Base-by-base conservation (phyloP, 1,284 basidiomycete genomes). In the Cutaneotrichosporon sp. region DNA sequence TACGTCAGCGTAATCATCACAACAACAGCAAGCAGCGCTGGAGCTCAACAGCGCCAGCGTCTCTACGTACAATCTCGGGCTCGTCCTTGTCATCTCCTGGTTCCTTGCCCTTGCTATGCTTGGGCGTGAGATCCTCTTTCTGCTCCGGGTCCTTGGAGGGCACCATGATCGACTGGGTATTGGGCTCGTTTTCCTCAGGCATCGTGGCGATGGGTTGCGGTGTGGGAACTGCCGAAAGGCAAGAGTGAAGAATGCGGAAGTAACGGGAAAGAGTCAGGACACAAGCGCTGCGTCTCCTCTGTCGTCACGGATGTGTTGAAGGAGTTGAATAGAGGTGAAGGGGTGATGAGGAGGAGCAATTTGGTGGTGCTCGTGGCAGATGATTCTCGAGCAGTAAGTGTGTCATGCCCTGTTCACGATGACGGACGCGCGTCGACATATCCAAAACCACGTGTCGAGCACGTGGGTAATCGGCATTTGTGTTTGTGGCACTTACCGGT, bases 1-100 rank as follows among this genome's bases (percentile, higher is more conserved):
- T 14, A 12, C 3, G 54, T 62, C 49, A 62, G 54, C 49, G 47
- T 22, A 19, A n/a, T 10, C 42, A 24, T 12, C 14, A 6, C 10
- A 10, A 25, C 29, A n/a, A 11, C 14, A 14, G 10, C 3, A 26
- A 12, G 4, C 27, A 3, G 32, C 10, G 39, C 48, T 20, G n/a
- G n/a, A n/a, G n/a, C 45, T 16, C 22, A 10, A 14, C n/a, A n/a
- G n/a, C n/a, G 19, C 3, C 2, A 25, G 7, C 20, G 9, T 16
- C 27, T 19, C 24, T 4, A 80, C 86, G 62, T 67, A 91, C 90
- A 73, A 94, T 77, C 63, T 94, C 91, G 64, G 90, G 85, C 46
- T 84, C 85, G 42, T 80, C 82, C 31, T 71, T 82, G 77, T 70
- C 63, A 31, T 71, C 67, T 37, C 60, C 65, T 19, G 66, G 64